Conservation (phyloP, 108 stramenopile genomes). For the Pseudonitzschia multiseries region DNA sequence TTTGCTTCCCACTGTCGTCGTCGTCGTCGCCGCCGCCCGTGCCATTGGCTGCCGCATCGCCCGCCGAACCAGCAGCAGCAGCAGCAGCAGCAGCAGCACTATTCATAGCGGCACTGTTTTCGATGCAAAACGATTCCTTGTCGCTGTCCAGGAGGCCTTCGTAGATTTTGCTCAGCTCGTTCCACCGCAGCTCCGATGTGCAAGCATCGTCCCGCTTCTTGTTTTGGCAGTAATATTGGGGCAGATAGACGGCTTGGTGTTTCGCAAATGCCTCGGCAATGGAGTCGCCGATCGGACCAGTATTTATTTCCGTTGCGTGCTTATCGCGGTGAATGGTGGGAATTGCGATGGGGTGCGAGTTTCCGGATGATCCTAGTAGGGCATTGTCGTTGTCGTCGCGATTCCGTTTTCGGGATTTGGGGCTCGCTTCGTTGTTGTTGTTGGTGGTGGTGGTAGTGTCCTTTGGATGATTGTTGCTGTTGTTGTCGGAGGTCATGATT, state of each 20-base stretch:
- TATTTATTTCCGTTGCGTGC: no score
- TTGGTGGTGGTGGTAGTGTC: no score
- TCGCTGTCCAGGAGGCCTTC: constrained; percentile 48
- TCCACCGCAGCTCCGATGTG: constrained; percentile 12
- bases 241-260: constrained; percentile 4
- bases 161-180: constrained; percentile 35
- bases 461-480: no score
- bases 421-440: no score
- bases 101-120: constrained; percentile 27
- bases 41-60: not conserved
- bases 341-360: no score
- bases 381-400: no score
- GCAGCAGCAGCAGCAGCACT: not conserved
- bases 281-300: not conserved
- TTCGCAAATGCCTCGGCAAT: not conserved
- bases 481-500: no score
- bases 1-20: constrained; percentile 19
- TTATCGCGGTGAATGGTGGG: no score
- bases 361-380: no score
- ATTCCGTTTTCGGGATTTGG: no score
- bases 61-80: not conserved
- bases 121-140: constrained; percentile 71
- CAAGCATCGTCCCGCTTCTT: no score
- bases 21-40: constrained; percentile 9
- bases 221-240: not conserved